These are phyloP conservation scores for Lippia alba DNA, from an alignment of 305 asterid species.

Conservation along the genomic window DNA sequence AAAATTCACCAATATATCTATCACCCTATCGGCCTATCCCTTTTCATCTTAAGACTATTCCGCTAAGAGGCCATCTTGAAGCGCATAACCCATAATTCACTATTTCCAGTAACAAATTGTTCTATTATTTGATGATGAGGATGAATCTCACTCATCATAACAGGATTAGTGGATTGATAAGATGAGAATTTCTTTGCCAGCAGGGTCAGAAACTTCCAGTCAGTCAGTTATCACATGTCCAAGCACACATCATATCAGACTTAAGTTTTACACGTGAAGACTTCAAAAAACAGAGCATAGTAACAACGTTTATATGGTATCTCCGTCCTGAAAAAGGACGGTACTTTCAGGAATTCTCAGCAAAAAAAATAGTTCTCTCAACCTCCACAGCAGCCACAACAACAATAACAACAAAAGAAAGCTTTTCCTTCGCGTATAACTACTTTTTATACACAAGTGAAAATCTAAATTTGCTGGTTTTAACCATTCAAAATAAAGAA, in stretches of 20 bases:
- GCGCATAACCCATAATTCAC: constrained; percentile 2
- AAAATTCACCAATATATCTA: neutral
- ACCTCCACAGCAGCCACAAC: neutral
- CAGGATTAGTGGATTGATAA: neutral
- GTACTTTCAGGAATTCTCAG: neutral
- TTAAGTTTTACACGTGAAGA: neutral
- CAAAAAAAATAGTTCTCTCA: constrained; percentile 1
- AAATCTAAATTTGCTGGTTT: constrained; percentile 4
- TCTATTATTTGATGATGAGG: neutral
- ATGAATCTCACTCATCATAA: neutral
- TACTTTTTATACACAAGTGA: constrained; percentile 3
- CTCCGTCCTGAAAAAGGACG: neutral
- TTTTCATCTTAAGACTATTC: neutral
- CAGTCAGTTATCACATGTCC: neutral
- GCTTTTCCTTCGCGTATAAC: neutral
- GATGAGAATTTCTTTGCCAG: neutral
- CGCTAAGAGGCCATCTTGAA: neutral
- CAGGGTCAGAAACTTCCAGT: neutral
- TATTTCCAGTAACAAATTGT: neutral
- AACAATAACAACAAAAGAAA: no score
- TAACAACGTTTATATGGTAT: neutral
- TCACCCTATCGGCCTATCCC: neutral
- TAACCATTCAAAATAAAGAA: constrained; percentile 14
- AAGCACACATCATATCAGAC: neutral
- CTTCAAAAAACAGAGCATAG: neutral